Percentiles rank a stretch among this genome's conserved stretches.
These are phyloP conservation scores for Chrysanthemum makinoi DNA, from an alignment of 129 eudicot genomes.

Conservation along the genomic window DNA sequence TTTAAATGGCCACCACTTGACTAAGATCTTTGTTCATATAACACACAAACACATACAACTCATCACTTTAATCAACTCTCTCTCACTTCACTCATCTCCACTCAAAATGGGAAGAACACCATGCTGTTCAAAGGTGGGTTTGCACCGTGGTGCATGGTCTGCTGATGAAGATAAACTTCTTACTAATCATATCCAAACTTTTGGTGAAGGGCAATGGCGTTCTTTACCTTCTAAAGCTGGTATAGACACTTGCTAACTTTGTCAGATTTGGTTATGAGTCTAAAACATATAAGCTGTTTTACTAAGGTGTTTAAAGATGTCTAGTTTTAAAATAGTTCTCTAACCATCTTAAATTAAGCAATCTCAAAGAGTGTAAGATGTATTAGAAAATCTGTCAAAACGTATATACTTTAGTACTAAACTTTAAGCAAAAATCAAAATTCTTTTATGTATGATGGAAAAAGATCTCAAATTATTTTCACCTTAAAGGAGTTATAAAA, in stretches of 20 bases:
- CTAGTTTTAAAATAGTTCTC: no score
- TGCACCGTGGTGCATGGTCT: conserved; percentile 46
- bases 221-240: conserved; percentile 45
- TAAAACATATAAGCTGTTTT: no score
- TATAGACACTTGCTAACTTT: neutral
- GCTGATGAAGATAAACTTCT: conserved; percentile 36
- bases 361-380: no score
- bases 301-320: no score
- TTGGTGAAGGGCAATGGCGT: conserved; percentile 44
- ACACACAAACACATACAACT: neutral
- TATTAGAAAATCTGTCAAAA: no score
- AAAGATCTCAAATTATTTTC: no score
- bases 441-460: no score
- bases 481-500: no score
- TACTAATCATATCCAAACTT: conserved; percentile 31
- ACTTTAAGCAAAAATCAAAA: no score
- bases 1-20: conserved; percentile 12
- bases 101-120: conserved; percentile 41
- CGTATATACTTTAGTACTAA: no score
- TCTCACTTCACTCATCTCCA: conserved; percentile 8
- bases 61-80: neutral
- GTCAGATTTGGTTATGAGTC: neutral
- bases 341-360: no score
- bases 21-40: neutral
- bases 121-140: conserved; percentile 36